Evolutionary conservation across 192 early-diverging fungal species (phyloP).

Genomic region (Podila clonocystis): DNA sequence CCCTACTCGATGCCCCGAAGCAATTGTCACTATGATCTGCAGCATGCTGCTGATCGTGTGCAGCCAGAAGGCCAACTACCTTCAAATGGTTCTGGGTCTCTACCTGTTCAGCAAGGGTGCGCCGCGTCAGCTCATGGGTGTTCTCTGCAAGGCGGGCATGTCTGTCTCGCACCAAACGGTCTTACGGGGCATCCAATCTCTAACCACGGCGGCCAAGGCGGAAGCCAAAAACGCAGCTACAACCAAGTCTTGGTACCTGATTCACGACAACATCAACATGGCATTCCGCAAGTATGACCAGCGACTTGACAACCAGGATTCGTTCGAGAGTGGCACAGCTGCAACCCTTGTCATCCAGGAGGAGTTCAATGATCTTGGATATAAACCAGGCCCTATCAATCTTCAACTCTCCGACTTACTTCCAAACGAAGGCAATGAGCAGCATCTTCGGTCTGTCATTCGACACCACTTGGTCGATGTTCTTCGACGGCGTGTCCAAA

Average conservation of each 20-base stretch:
- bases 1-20: too few species aligned
- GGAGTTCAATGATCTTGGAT: neutral
- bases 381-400: neutral
- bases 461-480: slow-evolving; percentile 6
- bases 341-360: neutral
- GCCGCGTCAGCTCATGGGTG: too few species aligned
- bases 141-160: too few species aligned
- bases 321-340: slow-evolving; percentile 5
- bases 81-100: too few species aligned
- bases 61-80: too few species aligned
- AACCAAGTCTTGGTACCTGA: neutral
- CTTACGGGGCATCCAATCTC: too few species aligned
- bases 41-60: too few species aligned
- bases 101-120: too few species aligned
- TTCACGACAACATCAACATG: slow-evolving; percentile 21
- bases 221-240: neutral
- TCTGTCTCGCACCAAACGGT: too few species aligned
- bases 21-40: too few species aligned
- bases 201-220: too few species aligned
- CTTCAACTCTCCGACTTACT: slow-evolving; percentile 6
- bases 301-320: slow-evolving; percentile 4
- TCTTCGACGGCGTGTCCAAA: neutral
- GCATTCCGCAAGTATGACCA: slow-evolving; percentile 10
- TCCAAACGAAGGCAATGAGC: neutral
- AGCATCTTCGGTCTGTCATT: neutral